Percentiles rank a stretch among this genome's conserved stretches.
These are phyloP conservation scores for Wickerhamomyces subpelliculosus DNA, from an alignment of 805 yeast genomes.

Conservation along the genomic window DNA sequence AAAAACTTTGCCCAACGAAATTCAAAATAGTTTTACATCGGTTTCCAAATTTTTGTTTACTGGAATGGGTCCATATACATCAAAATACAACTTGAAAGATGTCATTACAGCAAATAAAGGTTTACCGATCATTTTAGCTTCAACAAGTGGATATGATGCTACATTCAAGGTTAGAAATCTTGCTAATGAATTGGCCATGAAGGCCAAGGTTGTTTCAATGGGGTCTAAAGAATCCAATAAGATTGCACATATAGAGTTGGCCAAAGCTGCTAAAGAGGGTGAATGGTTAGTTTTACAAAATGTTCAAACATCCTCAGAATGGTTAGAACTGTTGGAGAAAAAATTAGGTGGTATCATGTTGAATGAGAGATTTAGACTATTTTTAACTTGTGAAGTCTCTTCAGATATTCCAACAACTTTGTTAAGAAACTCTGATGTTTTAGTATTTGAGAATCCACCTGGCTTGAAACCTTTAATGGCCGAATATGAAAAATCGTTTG, in stretches of 20 bases:
- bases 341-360: slow-evolving; percentile 27
- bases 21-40: slow-evolving; percentile 1
- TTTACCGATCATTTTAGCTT: slow-evolving; percentile 45
- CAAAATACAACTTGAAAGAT: slow-evolving; percentile 27
- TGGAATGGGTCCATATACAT: slow-evolving; percentile 24
- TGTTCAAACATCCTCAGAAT: slow-evolving; percentile 59
- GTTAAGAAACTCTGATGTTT: slow-evolving; percentile 44
- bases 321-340: slow-evolving; percentile 54
- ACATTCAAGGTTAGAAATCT: slow-evolving; percentile 42
- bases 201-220: slow-evolving; percentile 49
- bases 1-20: not conserved
- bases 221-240: slow-evolving; percentile 65
- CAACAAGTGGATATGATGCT: slow-evolving; percentile 63
- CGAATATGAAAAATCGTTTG: slow-evolving; percentile 12
- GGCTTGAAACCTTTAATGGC: slow-evolving; percentile 46
- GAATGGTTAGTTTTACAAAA: slow-evolving; percentile 78
- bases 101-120: slow-evolving; percentile 15
- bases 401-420: slow-evolving; percentile 47
- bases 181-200: slow-evolving; percentile 26
- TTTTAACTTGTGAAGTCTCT: slow-evolving; percentile 56
- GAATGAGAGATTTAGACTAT: slow-evolving; percentile 40
- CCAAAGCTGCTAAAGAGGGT: slow-evolving; percentile 39
- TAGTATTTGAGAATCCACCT: slow-evolving; percentile 56
- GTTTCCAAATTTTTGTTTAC: slow-evolving; percentile 21
- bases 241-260: slow-evolving; percentile 49